phyloP scores from a whole-genome alignment of 148 eudicot species.

The Vaccinium darrowii region DNA sequence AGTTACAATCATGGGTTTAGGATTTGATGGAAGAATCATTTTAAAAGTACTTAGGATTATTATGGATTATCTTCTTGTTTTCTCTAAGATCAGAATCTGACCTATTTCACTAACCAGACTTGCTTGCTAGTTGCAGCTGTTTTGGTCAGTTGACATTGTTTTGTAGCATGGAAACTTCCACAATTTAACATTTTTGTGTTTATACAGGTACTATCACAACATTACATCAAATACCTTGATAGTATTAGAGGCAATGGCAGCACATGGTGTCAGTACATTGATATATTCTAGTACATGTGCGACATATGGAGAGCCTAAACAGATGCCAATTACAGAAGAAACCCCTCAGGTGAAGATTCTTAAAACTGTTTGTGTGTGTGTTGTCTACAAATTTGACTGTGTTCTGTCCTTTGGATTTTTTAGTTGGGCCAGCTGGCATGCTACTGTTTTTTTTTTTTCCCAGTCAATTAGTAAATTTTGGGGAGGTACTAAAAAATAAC shows the following conservation, averaged over 20 bases:
- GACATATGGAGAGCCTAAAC: conserved; percentile 94
- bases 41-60: not conserved
- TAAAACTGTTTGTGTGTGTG: conserved; percentile 5
- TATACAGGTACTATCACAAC: conserved; percentile 85
- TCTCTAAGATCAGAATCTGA: not conserved
- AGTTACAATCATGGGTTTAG: not conserved
- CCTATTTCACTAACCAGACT: not conserved
- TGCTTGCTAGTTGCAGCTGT: conserved; percentile 9
- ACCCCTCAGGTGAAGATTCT: conserved; percentile 75
- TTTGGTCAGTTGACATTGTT: not conserved
- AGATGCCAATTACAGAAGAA: conserved; percentile 94
- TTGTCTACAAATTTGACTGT: not conserved
- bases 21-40: not conserved
- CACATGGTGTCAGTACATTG: conserved; percentile 68
- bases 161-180: not conserved
- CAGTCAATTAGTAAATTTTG: not conserved
- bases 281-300: conserved; percentile 99
- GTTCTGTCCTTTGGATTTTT: not conserved
- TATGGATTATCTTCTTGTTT: not conserved
- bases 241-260: conserved; percentile 83
- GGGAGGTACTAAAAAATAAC: not conserved
- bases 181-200: not conserved
- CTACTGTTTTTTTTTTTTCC: not conserved
- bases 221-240: conserved; percentile 87
- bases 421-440: not conserved